phyloP scores from a whole-genome alignment of 192 early-diverging fungal genomes.

The Coemansia sp. region DNA sequence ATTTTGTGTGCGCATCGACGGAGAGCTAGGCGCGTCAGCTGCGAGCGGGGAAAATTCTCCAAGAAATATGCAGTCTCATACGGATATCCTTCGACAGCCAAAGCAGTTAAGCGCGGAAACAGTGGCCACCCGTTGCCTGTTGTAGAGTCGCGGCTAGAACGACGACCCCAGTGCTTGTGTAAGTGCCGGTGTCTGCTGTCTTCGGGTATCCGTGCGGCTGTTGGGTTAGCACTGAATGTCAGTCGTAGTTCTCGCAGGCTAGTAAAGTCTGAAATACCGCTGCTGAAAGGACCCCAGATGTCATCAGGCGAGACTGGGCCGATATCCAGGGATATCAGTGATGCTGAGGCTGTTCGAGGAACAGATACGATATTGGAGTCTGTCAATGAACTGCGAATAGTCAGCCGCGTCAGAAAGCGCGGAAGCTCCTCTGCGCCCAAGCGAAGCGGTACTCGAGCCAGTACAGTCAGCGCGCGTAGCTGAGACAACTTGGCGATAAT shows the following conservation, averaged over 20 bases:
- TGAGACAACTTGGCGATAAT: constrained; percentile 15
- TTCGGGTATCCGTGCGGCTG: neutral
- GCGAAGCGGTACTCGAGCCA: constrained; percentile 5
- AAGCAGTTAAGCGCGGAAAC: constrained; percentile 31
- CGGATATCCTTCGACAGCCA: constrained; percentile 29
- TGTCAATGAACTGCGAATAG: constrained; percentile 7
- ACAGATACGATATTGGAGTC: neutral
- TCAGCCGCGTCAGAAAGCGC: constrained; percentile 13
- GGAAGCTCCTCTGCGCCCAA: constrained; percentile 17
- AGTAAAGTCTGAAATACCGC: neutral
- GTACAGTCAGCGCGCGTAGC: constrained; percentile 13
- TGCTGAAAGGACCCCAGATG: constrained; percentile 34
- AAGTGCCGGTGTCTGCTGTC: neutral
- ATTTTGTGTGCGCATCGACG: constrained; percentile 16
- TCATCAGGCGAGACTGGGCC: constrained; percentile 30
- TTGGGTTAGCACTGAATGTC: constrained; percentile 4
- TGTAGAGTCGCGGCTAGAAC: neutral
- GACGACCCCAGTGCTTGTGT: neutral
- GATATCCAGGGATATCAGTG: constrained; percentile 32
- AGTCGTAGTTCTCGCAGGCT: constrained; percentile 29
- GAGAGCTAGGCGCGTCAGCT: constrained; percentile 22
- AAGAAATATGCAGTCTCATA: constrained; percentile 29
- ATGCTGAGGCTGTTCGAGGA: neutral
- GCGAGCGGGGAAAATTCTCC: constrained; percentile 42
- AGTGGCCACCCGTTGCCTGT: neutral